Conservation (phyloP, 371 early-diverging fungal genomes). For the Neoconidiobolus thromboides region DNA sequence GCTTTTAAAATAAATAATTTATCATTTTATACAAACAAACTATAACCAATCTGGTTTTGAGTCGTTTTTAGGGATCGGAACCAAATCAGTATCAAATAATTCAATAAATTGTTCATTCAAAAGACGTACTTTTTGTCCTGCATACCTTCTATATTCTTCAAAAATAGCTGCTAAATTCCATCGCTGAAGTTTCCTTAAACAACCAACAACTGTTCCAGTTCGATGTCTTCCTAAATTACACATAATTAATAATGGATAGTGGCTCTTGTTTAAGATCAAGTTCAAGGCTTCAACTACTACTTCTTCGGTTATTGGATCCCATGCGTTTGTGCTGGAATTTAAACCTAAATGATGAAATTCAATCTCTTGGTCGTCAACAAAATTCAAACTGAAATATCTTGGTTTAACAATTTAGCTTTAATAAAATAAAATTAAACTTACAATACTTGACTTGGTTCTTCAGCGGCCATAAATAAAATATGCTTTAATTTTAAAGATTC, state of each 20-base stretch:
- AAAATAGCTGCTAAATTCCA: slow-evolving; percentile 96
- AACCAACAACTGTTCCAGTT: slow-evolving; percentile 93
- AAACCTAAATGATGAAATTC: slow-evolving; percentile 67
- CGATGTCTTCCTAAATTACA: slow-evolving; percentile 91
- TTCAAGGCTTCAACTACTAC: slow-evolving; percentile 81
- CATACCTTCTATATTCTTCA: slow-evolving; percentile 90
- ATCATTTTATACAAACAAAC: background rate
- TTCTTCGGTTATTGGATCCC: slow-evolving; percentile 93
- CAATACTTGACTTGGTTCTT: slow-evolving; percentile 88
- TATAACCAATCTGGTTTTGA: slow-evolving; percentile 60
- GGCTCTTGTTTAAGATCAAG: slow-evolving; percentile 64
- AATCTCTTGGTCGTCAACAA: slow-evolving; percentile 93
- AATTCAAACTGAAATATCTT: slow-evolving; percentile 43
- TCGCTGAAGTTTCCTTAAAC: slow-evolving; percentile 84
- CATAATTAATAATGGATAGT: slow-evolving; percentile 92
- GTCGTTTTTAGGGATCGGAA: slow-evolving; percentile 38
- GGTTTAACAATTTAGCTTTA: background rate
- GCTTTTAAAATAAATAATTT: no score
- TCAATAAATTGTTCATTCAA: slow-evolving; percentile 90
- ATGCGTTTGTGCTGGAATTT: slow-evolving; percentile 62
- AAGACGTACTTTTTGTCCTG: slow-evolving; percentile 86
- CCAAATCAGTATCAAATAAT: slow-evolving; percentile 87
- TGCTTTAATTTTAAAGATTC: slow-evolving; percentile 83
- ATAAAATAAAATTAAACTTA: slow-evolving; percentile 16
- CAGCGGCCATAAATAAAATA: slow-evolving; percentile 84